Evolutionary conservation across 345 rosid species (phyloP).

Genomic region (Eucalyptus leucophloia): DNA sequence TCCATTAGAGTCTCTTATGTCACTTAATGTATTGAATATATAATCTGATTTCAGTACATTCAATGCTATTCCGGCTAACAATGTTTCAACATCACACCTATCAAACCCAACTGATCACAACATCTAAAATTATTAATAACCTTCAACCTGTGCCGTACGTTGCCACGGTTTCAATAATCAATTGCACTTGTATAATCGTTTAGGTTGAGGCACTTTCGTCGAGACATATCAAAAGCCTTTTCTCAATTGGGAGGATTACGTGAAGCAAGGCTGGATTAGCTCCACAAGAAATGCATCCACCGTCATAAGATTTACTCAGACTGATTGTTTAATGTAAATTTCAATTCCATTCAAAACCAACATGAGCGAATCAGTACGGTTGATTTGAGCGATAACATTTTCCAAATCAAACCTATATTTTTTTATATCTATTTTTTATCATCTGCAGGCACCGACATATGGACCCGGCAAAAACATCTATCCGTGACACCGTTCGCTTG

Average conservation of each 20-base stretch:
- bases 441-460: background rate
- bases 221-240: background rate
- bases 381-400: background rate
- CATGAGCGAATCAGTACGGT: background rate
- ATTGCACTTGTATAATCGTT: background rate
- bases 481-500: background rate
- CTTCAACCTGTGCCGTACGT: background rate
- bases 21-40: background rate
- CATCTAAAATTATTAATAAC: background rate
- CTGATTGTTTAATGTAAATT: background rate
- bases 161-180: background rate
- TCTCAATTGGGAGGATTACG: background rate
- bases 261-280: background rate
- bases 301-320: background rate
- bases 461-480: background rate
- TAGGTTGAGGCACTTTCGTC: background rate
- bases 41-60: background rate
- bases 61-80: background rate
- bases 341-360: background rate
- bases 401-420: background rate
- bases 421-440: background rate
- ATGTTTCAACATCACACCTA: background rate
- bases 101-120: background rate
- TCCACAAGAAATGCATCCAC: background rate
- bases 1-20: background rate